These are phyloP conservation scores for Pseudogymnoascus sp. DNA, from an alignment of 2,329 filamentous ascomycete species.

Conservation along the genomic window DNA sequence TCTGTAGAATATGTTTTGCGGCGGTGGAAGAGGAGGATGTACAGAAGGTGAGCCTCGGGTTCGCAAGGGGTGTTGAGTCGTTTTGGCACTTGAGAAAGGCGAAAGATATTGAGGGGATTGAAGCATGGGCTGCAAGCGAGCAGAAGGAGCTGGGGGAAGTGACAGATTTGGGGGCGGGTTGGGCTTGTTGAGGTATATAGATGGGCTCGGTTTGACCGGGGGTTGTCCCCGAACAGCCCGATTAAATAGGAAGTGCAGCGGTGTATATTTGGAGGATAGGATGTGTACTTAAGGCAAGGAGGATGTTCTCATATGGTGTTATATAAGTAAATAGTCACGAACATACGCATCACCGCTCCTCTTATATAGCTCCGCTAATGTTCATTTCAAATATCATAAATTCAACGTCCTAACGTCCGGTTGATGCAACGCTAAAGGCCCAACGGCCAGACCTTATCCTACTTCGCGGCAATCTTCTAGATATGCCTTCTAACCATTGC, in stretches of 20 bases:
- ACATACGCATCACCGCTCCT: neutral
- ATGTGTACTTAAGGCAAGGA: neutral
- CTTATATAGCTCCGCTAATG: neutral
- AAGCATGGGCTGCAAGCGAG: constrained; percentile 7
- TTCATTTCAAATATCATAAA: constrained; percentile 1
- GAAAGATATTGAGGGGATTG: constrained; percentile 52
- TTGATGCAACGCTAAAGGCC: constrained; percentile 5
- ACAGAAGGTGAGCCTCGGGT: constrained; percentile 50
- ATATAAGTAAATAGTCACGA: neutral
- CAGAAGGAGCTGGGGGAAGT: neutral
- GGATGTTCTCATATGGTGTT: neutral
- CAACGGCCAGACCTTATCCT: neutral
- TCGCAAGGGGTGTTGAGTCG: constrained; percentile 58
- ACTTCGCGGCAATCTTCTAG: neutral
- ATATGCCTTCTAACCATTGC: neutral
- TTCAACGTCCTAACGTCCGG: neutral
- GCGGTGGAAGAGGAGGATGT: constrained; percentile 69
- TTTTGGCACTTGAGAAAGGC: constrained; percentile 72
- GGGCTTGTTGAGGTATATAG: neutral
- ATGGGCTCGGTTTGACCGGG: neutral
- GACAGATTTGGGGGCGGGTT: neutral
- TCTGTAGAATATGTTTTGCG: constrained; percentile 75
- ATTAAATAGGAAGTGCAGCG: neutral
- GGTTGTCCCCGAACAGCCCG: neutral
- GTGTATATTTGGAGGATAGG: neutral